Conservation (phyloP, 2,329 filamentous ascomycete genomes). For the Trichothecium sympodiale region DNA sequence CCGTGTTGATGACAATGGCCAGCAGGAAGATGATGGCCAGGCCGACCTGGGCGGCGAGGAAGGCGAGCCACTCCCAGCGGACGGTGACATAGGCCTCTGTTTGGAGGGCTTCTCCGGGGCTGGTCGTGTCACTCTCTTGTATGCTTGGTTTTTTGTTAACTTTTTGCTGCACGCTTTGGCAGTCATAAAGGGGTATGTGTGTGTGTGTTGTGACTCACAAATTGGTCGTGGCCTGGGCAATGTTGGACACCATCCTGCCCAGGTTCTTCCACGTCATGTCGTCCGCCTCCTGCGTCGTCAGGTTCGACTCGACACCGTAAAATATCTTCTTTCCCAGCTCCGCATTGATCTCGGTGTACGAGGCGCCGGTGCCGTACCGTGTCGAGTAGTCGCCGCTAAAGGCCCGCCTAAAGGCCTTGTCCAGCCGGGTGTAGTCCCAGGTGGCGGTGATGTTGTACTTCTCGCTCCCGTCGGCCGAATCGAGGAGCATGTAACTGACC, state of each 20-base stretch:
- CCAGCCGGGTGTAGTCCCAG: not conserved
- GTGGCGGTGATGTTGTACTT: not conserved
- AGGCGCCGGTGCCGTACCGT: not conserved
- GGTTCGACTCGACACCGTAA: not conserved
- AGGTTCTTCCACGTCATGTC: constrained; percentile 3
- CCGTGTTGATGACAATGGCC: constrained; percentile 3
- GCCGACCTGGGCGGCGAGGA: constrained; percentile 7
- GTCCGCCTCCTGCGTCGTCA: constrained; percentile 1
- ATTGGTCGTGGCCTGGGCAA: constrained; percentile 3
- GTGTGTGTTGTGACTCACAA: too few relatives aligned
- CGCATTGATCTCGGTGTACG: not conserved
- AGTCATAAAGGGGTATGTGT: too few relatives aligned
- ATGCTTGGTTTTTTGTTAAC: not conserved
- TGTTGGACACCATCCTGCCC: not conserved
- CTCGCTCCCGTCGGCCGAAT: not conserved
- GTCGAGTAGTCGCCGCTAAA: constrained; percentile 1
- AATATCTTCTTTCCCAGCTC: constrained; percentile 2
- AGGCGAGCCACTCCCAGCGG: constrained; percentile 9
- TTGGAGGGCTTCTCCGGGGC: constrained; percentile 1
- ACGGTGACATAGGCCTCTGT: constrained; percentile 7
- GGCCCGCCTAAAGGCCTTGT: constrained; percentile 1
- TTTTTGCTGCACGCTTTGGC: too few relatives aligned
- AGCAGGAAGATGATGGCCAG: constrained; percentile 6
- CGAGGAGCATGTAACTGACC: not conserved
- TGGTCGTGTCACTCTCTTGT: not conserved